Evolutionary conservation across 768 basidiomycete species (phyloP).

Genomic region (Russula compacta): DNA sequence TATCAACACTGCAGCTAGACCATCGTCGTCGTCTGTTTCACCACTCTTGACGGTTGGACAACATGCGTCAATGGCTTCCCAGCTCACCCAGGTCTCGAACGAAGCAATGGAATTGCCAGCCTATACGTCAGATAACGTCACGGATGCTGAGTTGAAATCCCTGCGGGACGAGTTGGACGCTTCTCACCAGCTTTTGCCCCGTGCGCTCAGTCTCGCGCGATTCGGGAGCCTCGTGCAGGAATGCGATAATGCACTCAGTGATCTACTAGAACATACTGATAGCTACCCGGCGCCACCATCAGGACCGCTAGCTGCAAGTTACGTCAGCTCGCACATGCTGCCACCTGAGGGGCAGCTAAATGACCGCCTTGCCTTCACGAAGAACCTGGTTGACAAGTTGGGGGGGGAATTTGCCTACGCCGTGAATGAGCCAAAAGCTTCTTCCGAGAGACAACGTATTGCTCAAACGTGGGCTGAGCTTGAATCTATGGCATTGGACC

Average conservation of each 20-base stretch:
- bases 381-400: conserved; percentile 40
- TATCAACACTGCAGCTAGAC: conserved; percentile 45
- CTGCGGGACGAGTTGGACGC: conserved; percentile 50
- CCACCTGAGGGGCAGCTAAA: conserved; percentile 61
- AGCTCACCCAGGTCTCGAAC: conserved; percentile 37
- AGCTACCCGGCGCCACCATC: conserved; percentile 61
- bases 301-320: conserved; percentile 42
- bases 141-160: conserved; percentile 54
- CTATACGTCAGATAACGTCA: conserved; percentile 29
- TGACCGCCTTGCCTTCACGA: conserved; percentile 57
- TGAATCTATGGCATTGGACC: conserved; percentile 71
- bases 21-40: conserved; percentile 27
- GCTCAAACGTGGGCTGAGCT: conserved; percentile 76
- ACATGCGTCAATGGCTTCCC: conserved; percentile 37
- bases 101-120: conserved; percentile 42
- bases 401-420: conserved; percentile 34
- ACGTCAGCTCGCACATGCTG: conserved; percentile 32
- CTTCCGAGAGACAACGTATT: conserved; percentile 53
- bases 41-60: conserved; percentile 47
- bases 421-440: conserved; percentile 50
- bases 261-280: conserved; percentile 78
- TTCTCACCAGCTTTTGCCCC: conserved; percentile 40
- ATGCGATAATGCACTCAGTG: conserved; percentile 74
- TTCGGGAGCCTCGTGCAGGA: conserved; percentile 39
- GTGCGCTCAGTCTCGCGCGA: conserved; percentile 45